Evolutionary conservation across 129 eudicot species (phyloP).

Genomic region (Apium graveolens): DNA sequence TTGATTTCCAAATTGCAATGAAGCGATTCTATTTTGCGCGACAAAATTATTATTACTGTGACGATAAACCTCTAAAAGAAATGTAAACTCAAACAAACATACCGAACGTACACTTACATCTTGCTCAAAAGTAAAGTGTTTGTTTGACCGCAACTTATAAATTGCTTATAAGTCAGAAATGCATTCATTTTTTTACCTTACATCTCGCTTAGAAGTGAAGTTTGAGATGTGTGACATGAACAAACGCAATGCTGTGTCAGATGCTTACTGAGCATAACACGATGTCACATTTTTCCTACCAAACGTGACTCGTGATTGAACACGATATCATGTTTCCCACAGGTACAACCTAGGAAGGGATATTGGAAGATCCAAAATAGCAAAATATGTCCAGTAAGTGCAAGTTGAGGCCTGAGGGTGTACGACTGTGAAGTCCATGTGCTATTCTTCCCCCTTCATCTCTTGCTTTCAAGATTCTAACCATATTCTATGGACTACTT

Average conservation of each 20-base stretch:
- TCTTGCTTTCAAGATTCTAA: background rate
- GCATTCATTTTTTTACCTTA: background rate
- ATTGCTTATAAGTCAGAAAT: no score
- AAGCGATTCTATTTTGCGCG: no score
- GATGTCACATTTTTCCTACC: background rate
- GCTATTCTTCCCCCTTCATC: background rate
- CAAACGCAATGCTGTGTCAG: background rate
- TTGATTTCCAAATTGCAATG: no score
- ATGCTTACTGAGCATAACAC: background rate
- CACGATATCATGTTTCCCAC: background rate
- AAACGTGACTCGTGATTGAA: background rate
- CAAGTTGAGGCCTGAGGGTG: slow-evolving; percentile 3
- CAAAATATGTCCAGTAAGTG: background rate
- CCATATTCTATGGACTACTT: background rate
- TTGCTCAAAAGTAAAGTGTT: background rate
- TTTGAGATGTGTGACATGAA: background rate
- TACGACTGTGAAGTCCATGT: slow-evolving; percentile 14
- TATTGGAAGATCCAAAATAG: background rate
- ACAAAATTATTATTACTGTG: no score
- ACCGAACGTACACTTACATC: background rate
- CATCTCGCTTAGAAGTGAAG: background rate
- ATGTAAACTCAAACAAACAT: background rate
- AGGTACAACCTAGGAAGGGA: background rate
- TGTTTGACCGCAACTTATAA: no score
- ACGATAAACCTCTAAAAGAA: no score